Conservation (phyloP, 2,329 filamentous ascomycete species). For the Endothia cerciana region DNA sequence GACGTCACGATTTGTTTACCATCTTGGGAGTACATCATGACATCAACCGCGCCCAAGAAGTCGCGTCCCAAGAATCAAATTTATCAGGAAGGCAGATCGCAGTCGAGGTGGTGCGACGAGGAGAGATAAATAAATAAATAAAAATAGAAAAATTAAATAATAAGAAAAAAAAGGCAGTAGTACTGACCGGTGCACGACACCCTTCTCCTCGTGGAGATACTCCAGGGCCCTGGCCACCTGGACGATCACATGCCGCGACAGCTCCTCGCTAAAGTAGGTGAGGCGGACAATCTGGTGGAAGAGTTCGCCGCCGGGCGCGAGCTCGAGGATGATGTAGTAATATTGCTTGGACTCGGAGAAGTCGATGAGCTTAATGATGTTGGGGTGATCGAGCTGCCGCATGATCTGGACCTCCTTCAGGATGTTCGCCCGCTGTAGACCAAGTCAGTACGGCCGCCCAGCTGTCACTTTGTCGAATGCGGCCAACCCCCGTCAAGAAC, state of each 20-base stretch:
- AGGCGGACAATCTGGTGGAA: conserved; percentile 98
- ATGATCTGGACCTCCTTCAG: conserved; percentile 99
- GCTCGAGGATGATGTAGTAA: conserved; percentile 95
- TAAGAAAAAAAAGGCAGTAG: neutral
- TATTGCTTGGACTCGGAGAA: conserved; percentile 94
- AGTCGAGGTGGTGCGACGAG: no score
- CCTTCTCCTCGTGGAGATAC: conserved; percentile 92
- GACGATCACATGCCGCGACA: conserved; percentile 90
- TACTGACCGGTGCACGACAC: conserved; percentile 92
- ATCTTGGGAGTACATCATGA: conserved; percentile 13
- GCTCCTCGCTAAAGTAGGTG: conserved; percentile 96
- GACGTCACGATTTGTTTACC: conserved; percentile 34
- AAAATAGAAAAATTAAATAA: no score
- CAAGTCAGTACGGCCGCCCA: conserved; percentile 36
- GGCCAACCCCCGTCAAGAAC: neutral
- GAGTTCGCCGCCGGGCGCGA: conserved; percentile 92
- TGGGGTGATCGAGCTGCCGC: conserved; percentile 94
- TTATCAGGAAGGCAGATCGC: no score
- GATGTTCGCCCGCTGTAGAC: conserved; percentile 84
- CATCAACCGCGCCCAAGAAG: conserved; percentile 8
- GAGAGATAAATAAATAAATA: no score
- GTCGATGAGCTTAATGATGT: conserved; percentile 91
- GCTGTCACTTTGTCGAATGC: conserved; percentile 14
- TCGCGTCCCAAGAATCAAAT: no score
- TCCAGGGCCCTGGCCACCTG: conserved; percentile 94